Evolutionary conservation across 306 rosid species (phyloP).

Genomic region (Crataegus laevigata): DNA sequence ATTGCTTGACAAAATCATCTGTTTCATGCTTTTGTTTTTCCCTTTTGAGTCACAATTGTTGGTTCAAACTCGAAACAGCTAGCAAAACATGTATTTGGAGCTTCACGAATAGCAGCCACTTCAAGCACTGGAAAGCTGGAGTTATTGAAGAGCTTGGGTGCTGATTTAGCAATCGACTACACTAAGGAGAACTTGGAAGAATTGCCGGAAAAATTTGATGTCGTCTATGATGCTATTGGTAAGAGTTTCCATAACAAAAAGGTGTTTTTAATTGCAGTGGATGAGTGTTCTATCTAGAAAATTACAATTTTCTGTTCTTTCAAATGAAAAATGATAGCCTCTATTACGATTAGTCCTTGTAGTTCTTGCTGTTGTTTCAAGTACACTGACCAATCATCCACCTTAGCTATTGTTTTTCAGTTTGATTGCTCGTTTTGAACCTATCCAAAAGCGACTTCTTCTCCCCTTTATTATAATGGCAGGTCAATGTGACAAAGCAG

Average conservation of each 20-base stretch:
- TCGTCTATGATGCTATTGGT: slow-evolving; percentile 86
- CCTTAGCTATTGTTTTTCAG: too few relatives aligned
- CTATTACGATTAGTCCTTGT: too few relatives aligned
- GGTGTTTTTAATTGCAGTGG: background rate
- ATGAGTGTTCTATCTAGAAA: background rate
- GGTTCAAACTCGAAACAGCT: slow-evolving; percentile 35
- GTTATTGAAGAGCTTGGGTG: slow-evolving; percentile 74
- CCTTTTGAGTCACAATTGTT: background rate
- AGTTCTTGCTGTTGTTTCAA: too few relatives aligned
- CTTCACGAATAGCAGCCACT: slow-evolving; percentile 86
- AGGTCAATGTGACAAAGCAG: slow-evolving; percentile 95
- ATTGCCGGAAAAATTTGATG: slow-evolving; percentile 77
- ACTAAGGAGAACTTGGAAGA: slow-evolving; percentile 83
- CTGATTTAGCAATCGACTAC: slow-evolving; percentile 86
- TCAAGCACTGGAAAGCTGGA: slow-evolving; percentile 74
- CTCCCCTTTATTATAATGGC: background rate
- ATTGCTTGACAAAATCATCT: background rate
- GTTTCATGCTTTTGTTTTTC: background rate
- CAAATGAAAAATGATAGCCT: background rate
- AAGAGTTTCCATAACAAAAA: slow-evolving; percentile 12
- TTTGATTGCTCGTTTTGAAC: too few relatives aligned
- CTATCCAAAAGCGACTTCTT: background rate
- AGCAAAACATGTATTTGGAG: slow-evolving; percentile 91
- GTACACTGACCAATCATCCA: too few relatives aligned
- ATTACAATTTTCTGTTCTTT: background rate